These are phyloP conservation scores for Wickerhamomyces subpelliculosus DNA, from an alignment of 805 yeast species.

Conservation along the genomic window DNA sequence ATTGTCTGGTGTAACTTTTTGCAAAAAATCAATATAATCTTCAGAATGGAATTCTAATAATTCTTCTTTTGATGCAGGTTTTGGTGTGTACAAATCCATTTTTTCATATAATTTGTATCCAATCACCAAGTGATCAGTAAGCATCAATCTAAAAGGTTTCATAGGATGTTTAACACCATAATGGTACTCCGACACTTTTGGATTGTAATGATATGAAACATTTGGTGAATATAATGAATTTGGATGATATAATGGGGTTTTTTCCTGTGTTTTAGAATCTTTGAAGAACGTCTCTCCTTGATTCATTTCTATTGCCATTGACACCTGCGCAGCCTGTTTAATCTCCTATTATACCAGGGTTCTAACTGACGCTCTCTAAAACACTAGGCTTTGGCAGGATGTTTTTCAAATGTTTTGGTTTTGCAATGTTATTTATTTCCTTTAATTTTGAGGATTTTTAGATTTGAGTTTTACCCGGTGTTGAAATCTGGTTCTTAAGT, in stretches of 20 bases:
- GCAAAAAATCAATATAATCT: conserved; percentile 88
- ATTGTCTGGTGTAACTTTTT: conserved; percentile 89
- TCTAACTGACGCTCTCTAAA: too few relatives aligned
- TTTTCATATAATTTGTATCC: conserved; percentile 79
- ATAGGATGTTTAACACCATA: conserved; percentile 96
- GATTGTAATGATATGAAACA: conserved; percentile 86
- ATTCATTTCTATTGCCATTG: conserved; percentile 2
- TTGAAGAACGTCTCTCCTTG: conserved; percentile 32
- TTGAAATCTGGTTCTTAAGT: too few relatives aligned
- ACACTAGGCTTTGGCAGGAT: too few relatives aligned
- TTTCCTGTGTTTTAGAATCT: conserved; percentile 33
- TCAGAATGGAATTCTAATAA: conserved; percentile 77
- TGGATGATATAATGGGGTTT: conserved; percentile 41
- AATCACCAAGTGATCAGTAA: conserved; percentile 86
- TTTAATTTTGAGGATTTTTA: too few relatives aligned
- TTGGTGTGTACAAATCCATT: conserved; percentile 85
- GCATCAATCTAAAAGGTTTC: conserved; percentile 93
- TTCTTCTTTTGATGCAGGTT: conserved; percentile 78
- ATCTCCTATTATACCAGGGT: too few relatives aligned
- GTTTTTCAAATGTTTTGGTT: too few relatives aligned
- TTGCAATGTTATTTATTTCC: too few relatives aligned
- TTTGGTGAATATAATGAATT: conserved; percentile 37
- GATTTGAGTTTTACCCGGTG: too few relatives aligned
- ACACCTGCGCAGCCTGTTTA: too few relatives aligned
- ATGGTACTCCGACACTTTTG: conserved; percentile 73